Base-by-base conservation (phyloP, 1,139 yeast genomes). In the Geotrichum bryndzae region DNA sequence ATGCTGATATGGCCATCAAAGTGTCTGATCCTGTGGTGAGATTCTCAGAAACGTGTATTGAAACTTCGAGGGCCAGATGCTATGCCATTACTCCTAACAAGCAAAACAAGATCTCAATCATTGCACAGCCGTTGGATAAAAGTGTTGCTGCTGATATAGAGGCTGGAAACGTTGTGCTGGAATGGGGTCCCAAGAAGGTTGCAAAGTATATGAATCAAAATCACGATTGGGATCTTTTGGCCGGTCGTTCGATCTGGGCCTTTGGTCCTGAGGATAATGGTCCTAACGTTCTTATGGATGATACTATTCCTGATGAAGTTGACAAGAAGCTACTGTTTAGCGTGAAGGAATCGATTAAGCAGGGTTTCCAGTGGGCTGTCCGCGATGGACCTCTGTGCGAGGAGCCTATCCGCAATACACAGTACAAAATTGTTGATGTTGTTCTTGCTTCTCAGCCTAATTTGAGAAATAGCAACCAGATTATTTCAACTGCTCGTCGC, bases 371-470 rank as follows among this genome's bases (percentile, higher is more conserved):
- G 68, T 90, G 97, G 96, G 86, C 88, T 10, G 80, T 84, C 0
- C 79, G 84, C 61, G 97, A 90, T 68, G 99, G 99, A 0, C 99
- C 99, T 0, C 76, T 95, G 33, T 86, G 96, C 66, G 96, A 88
- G 64, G 97, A 91, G 70, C 87, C 90, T 0, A 80, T 95, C 2
- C 77, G 90, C 61, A 82, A 85, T 62, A 84, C 88, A 4, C 85
- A 84, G 66, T 90, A 94, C 74, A 84, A 84, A 63, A 80, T 95
- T 50, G 79, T 90, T 57, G 91, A 86, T 65, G 83, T 84, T 0
- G 76, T 77, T 0, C 70, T 87, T 1, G 80, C 87, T 8, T 77
- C 78, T 0, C 81, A 82, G 25, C 74, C 78, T 3, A 68, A 80
- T 2, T 81, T 81, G 56, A 74, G 85, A 56, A 82, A 85, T 51